Base-by-base conservation (phyloP, 768 basidiomycete genomes). In the Pleurotus sapidus region DNA sequence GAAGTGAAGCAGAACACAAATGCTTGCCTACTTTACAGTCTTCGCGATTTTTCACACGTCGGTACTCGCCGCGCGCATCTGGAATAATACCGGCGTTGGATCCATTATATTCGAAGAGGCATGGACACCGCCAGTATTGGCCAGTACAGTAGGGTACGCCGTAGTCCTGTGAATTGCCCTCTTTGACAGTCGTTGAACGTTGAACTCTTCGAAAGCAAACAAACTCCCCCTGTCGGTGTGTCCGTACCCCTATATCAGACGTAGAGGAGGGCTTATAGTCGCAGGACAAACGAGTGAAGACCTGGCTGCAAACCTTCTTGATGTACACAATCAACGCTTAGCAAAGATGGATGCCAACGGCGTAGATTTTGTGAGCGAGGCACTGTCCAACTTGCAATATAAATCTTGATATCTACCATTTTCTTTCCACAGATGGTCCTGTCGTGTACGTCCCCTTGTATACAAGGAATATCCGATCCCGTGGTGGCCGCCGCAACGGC, bases 21-120 rank as follows among this genome's bases (percentile, higher is more conserved):
- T 34, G 30, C 30, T 34, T 34, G 9, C 30, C 30, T 34, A 34
- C 30, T 34, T 34, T 11, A 11, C 23, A 18, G 23, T 24, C 14
- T 48, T 48, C 14, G 5, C 23, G 5, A 34, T 34, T n/a, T 38
- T 27, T 20, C 14, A 27, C 49, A 24, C 11, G 15, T 20, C 27
- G 6, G 23, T 14, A 15, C 12, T 55, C 5, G 38, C 38, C 23
- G 61, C 56, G 4, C 56, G 68, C 20, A 57, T 62, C 45, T 74
- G 71, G 70, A 67, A 64, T 24, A 63, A 75, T 54, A 71, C 64
- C 3, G 74, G 74, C 2, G 68, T 59, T 4, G 76, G 76, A 9
- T 66, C 70, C 12, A 76, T 77, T 27, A 67, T 66, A 30, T 65
- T 77, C 17, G 75, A 76, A 57, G 76, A 77, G 61, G 76, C 76